Evolutionary conservation across 257 asterid genomes (phyloP), one percentile per base, ranked within the genome.

Genomic region (Gentiana dahurica): DNA sequence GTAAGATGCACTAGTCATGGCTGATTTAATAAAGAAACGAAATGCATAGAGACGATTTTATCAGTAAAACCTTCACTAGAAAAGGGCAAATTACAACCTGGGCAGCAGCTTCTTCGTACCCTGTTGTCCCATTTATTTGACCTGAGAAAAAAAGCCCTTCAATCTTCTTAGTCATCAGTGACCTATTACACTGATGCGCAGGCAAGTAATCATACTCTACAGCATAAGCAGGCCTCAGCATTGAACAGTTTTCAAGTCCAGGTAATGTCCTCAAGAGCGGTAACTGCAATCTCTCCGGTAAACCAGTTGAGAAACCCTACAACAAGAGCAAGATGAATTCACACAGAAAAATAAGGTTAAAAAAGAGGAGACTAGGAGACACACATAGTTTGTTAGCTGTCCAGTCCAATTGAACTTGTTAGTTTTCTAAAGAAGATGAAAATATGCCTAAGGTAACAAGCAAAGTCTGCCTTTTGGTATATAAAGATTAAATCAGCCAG

Each of bases 41-140:
- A 37, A 6, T 46, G 5, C 49, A 4, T 12, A 13, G 41, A 32
- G 39, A 39, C 38, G 34, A 6, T 24, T 9, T 4, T 13, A 33
- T 49, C 51, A 67, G 1, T 24, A 57, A 41, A 60, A 49, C 49
- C 43, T 39, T 49, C 62, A 38, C 24, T 36, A 53, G 9, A 36
- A 32, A 2, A 9, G 2, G 4, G 51, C 5, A 48, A 35, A 59
- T 59, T 47, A 71, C 65, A 60, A 91, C 98, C 98, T 91, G 98
- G 41, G 98, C 92, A 68, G 98, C 98, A 59, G 98, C 98, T 79
- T 91, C 98, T 75, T 91, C 98, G 60, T 91, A 91, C 54, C 98
- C 98, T 45, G 98, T 91, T 59, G 98, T 91, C 62, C 96, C 98
- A 68, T 91, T 91, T 73, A 91, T 91, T 74, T 91, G 98, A 70